These are phyloP conservation scores for Termitomyces sp. DNA, from an alignment of 768 basidiomycete species.

Conservation along the genomic window DNA sequence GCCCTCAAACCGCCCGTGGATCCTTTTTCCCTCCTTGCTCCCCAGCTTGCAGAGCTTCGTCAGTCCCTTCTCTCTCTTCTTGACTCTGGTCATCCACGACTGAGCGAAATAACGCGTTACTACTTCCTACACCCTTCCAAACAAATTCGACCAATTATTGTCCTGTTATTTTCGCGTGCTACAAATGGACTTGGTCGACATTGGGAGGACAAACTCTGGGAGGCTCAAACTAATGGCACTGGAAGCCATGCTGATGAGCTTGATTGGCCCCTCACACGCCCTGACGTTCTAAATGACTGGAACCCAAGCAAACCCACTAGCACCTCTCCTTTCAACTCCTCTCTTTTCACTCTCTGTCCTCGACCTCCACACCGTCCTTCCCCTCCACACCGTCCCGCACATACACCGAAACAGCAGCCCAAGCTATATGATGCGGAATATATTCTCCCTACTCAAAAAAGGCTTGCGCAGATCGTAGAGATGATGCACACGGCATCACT, in stretches of 20 bases:
- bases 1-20: slow-evolving; percentile 34
- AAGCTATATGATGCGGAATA: slow-evolving; percentile 17
- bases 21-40: slow-evolving; percentile 62
- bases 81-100: slow-evolving; percentile 76
- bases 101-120: slow-evolving; percentile 84
- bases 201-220: slow-evolving; percentile 54
- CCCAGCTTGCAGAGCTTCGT: slow-evolving; percentile 65
- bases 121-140: slow-evolving; percentile 91
- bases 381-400: slow-evolving; percentile 20
- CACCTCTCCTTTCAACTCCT: slow-evolving; percentile 47
- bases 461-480: slow-evolving; percentile 93
- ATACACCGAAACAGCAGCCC: slow-evolving; percentile 10
- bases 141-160: slow-evolving; percentile 82
- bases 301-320: slow-evolving; percentile 73
- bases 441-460: slow-evolving; percentile 77
- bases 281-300: slow-evolving; percentile 83
- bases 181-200: slow-evolving; percentile 80
- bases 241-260: slow-evolving; percentile 52
- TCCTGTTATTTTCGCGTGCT: slow-evolving; percentile 81
- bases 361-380: slow-evolving; percentile 20
- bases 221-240: slow-evolving; percentile 43
- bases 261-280: slow-evolving; percentile 65
- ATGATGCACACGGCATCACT: slow-evolving; percentile 96
- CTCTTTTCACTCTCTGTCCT: slow-evolving; percentile 32
- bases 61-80: slow-evolving; percentile 67